Base-by-base conservation (phyloP, 169 alveolate genomes). In the Miamiensis avidus region DNA sequence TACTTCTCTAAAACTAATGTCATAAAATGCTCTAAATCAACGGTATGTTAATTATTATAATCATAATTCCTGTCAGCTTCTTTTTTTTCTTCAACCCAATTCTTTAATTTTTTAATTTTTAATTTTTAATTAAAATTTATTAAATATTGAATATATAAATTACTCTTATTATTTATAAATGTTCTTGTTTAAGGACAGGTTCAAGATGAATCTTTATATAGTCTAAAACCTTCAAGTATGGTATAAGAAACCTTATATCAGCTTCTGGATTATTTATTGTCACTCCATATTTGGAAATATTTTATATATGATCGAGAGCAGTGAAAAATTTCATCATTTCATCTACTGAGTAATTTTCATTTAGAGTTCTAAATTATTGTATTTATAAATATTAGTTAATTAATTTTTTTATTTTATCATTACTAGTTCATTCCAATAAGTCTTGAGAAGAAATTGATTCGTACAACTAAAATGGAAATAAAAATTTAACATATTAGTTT, bases 21-120 rank as follows among this genome's bases (percentile, higher is more conserved):
- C 78, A 86, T 29, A 82, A 86, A 86, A 33, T 72, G 74, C 74
- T 86, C 90, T 25, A 86, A 79, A 75, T 86, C 90, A 11, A 86
- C 64, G 1, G 75, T 31, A 15, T 79, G 83, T 30, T 32, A 31
- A 74, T 86, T 86, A 65, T 81, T 86, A 49, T 76, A 49, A 11
- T 49, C 72, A 75, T 34, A 74, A 4, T 86, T 86, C 26, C 64
- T 65, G 75, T 86, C 90, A 27, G 69, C 49, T 81, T 81, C 86
- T 82, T 86, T 86, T 33, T 74, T 64, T 26, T 81, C 75, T 78
- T 86, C 90, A 64, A 86, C 64, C 30, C 81, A 79, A 20, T 49
- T 49, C 69, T 49, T 49, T 11, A 49, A 11, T 49, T 11, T 11
- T 11, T 49, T 49, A 49, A 49, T 11, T 49, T 49, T 49, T 49